phyloP scores from a whole-genome alignment of 2,329 filamentous ascomycete species.

The Coniella vitis region DNA sequence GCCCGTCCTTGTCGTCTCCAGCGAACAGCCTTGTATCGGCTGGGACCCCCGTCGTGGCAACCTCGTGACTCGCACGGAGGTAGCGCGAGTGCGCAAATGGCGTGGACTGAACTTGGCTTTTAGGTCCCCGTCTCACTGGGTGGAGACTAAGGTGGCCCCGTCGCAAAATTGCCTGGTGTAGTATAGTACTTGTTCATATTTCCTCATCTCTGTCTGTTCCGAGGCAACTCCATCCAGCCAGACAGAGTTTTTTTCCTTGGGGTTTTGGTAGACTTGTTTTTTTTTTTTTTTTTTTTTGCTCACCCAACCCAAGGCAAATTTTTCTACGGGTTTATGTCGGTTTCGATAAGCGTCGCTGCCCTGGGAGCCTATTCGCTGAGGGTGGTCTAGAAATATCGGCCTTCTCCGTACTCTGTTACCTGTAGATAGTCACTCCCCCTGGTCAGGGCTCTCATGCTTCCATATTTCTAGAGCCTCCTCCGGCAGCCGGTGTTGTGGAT shows the following conservation, averaged over 20 bases:
- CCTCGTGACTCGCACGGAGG: conserved; percentile 6
- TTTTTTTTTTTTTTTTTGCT: too few relatives aligned
- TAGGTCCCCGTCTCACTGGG: conserved; percentile 7
- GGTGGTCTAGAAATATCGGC: background rate
- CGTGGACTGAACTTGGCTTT: background rate
- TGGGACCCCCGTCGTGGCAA: background rate
- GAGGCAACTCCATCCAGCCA: conserved; percentile 1
- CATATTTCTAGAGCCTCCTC: conserved; percentile 3
- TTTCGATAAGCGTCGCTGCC: too few relatives aligned
- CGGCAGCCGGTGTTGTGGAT: background rate
- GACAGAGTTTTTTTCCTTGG: conserved; percentile 7
- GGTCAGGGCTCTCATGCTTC: background rate
- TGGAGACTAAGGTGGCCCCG: too few relatives aligned
- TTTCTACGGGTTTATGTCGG: background rate
- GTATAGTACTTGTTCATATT: too few relatives aligned
- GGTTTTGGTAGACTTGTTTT: background rate
- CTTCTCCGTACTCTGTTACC: conserved; percentile 7
- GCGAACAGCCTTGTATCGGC: conserved; percentile 5
- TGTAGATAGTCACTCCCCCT: conserved; percentile 1
- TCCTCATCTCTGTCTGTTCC: conserved; percentile 1
- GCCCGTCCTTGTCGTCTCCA: conserved; percentile 2
- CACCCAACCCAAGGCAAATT: too few relatives aligned
- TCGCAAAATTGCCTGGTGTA: too few relatives aligned
- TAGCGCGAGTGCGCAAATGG: conserved; percentile 7
- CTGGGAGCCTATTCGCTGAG: too few relatives aligned